A percentile compares a stretch with the other conserved stretches of the same genome.
Conservation (phyloP, 176 grass and related monocot genomes). For the Aegilops tauschii region DNA sequence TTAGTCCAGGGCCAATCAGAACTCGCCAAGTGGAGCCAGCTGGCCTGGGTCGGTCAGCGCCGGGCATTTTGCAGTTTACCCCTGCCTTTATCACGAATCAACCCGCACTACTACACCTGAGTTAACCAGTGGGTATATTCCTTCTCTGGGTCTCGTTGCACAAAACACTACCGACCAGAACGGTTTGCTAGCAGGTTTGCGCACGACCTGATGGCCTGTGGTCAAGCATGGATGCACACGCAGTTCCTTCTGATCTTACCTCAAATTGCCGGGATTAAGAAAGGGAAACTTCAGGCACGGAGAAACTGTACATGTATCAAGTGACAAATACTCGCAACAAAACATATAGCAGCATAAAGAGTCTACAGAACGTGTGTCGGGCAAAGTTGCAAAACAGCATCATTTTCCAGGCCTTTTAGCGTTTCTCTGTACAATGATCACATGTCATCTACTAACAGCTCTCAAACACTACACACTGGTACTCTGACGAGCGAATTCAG, state of each 20-base stretch:
- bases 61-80: too few relatives aligned
- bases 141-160: not conserved
- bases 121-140: too few relatives aligned
- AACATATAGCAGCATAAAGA: slow-evolving; percentile 29
- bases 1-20: too few relatives aligned
- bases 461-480: slow-evolving; percentile 34
- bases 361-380: slow-evolving; percentile 35
- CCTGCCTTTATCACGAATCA: too few relatives aligned
- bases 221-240: not conserved
- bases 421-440: slow-evolving; percentile 52
- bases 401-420: slow-evolving; percentile 31
- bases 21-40: too few relatives aligned
- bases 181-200: not conserved
- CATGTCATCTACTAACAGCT: slow-evolving; percentile 42
- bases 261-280: not conserved
- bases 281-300: not conserved
- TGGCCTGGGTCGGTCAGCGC: too few relatives aligned
- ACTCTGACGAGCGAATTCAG: not conserved
- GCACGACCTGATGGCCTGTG: not conserved
- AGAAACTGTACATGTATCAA: slow-evolving; percentile 20
- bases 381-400: slow-evolving; percentile 32
- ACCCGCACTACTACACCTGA: too few relatives aligned
- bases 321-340: slow-evolving; percentile 11
- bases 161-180: not conserved
- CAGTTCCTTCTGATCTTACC: not conserved